A percentile compares a stretch with the other conserved stretches of the same genome.
Evolutionary conservation across 768 basidiomycete genomes (phyloP).

Genomic region (Phaffia australis): DNA sequence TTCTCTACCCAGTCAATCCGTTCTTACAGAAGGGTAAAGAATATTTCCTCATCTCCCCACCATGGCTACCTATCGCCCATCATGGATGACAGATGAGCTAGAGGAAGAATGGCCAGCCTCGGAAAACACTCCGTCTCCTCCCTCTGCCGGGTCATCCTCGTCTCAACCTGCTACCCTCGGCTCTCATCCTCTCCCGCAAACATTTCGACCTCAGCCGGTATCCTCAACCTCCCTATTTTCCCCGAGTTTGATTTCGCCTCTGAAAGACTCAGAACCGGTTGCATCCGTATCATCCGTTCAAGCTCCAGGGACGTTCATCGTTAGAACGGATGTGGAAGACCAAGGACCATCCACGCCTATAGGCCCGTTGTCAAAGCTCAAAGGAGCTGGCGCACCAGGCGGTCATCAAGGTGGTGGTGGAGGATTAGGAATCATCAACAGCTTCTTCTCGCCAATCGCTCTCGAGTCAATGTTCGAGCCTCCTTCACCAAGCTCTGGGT

Average conservation of each 20-base stretch:
- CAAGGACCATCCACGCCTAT: neutral
- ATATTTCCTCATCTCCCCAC: too few species aligned
- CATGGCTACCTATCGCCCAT: slow-evolving; percentile 1
- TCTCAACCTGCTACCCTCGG: neutral
- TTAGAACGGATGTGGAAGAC: neutral
- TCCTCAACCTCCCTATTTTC: neutral
- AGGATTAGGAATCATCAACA: slow-evolving; percentile 13
- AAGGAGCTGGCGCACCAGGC: neutral
- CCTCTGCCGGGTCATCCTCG: neutral
- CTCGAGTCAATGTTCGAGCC: slow-evolving; percentile 90
- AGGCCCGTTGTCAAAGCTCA: slow-evolving; percentile 14
- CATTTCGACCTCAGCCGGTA: neutral
- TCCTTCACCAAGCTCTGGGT: slow-evolving; percentile 52
- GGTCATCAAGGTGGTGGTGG: neutral
- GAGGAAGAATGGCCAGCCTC: slow-evolving; percentile 21
- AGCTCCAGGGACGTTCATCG: slow-evolving; percentile 10
- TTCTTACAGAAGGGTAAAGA: too few species aligned
- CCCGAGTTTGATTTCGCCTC: neutral
- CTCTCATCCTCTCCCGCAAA: neutral
- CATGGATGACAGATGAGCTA: slow-evolving; percentile 19
- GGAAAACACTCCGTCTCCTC: slow-evolving; percentile 5
- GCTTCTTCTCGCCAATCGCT: slow-evolving; percentile 72
- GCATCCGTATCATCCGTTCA: slow-evolving; percentile 2
- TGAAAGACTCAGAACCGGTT: slow-evolving; percentile 3
- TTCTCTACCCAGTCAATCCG: too few species aligned